Percentiles rank a stretch among this genome's conserved stretches.
These are phyloP conservation scores for Nicotiana otophora DNA, from an alignment of 257 asterid species.

Conservation along the genomic window DNA sequence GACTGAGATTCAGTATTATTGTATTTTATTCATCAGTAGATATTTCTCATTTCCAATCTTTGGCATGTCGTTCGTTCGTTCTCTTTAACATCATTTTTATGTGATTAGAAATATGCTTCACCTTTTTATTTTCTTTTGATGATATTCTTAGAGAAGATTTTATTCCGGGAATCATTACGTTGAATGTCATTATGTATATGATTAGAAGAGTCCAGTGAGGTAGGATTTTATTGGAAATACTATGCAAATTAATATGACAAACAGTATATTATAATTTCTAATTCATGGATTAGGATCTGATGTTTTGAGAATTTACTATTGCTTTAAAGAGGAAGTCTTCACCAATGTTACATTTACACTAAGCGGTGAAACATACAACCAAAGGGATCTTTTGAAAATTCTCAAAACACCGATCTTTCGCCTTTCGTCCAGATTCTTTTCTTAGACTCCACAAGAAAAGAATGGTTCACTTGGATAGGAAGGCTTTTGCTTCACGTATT, in stretches of 20 bases:
- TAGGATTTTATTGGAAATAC: background rate
- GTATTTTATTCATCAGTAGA: constrained; percentile 5
- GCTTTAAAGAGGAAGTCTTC: too few relatives aligned
- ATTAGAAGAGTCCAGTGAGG: background rate
- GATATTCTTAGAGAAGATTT: background rate
- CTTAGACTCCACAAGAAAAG: too few relatives aligned
- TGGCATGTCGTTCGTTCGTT: background rate
- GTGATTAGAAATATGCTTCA: background rate
- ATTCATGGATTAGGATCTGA: constrained; percentile 5
- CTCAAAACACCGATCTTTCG: too few relatives aligned
- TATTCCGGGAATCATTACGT: background rate
- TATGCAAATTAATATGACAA: background rate
- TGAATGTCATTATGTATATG: constrained; percentile 2
- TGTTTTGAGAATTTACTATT: background rate
- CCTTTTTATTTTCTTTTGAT: background rate
- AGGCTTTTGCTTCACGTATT: too few relatives aligned
- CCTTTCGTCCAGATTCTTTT: too few relatives aligned
- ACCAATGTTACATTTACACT: too few relatives aligned
- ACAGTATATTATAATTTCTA: background rate
- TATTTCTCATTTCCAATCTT: background rate
- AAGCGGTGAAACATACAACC: too few relatives aligned
- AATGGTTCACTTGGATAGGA: too few relatives aligned
- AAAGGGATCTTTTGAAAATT: too few relatives aligned
- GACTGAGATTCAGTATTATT: background rate
- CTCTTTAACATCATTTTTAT: background rate